These are phyloP conservation scores for Gossypium davidsonii DNA, from an alignment of 441 rosid genomes.

Conservation along the genomic window DNA sequence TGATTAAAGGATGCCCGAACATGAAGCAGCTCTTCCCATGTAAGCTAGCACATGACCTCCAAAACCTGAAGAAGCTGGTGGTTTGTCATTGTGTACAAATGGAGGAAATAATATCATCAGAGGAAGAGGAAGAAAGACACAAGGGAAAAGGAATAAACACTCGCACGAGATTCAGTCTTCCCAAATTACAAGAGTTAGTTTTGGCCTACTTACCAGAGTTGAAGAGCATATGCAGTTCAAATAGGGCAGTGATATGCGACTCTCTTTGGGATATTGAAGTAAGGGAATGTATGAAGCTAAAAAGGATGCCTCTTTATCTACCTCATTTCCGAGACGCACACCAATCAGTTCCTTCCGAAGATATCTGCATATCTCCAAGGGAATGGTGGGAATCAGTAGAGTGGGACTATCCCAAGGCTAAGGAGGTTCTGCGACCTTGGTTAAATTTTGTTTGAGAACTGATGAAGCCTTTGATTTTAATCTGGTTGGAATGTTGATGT, in stretches of 20 bases:
- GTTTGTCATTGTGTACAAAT: not conserved
- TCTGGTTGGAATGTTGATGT: too few species aligned
- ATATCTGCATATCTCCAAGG: not conserved
- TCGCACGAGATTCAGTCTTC: constrained; percentile 1
- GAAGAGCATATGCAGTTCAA: constrained; percentile 16
- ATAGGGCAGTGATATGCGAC: constrained; percentile 2
- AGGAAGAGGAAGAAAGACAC: not conserved
- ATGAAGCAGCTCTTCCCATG: constrained; percentile 10
- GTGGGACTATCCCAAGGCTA: not conserved
- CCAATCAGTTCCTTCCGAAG: not conserved
- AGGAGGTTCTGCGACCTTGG: not conserved
- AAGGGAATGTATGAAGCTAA: not conserved
- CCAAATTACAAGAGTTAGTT: constrained; percentile 11
- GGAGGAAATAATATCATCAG: constrained; percentile 20
- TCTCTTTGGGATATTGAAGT: constrained; percentile 2
- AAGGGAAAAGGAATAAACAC: not conserved
- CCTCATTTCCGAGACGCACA: not conserved
- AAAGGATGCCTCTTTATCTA: not conserved
- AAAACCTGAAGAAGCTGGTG: constrained; percentile 17
- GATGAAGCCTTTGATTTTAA: too few species aligned
- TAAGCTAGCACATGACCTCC: not conserved
- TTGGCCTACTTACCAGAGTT: not conserved
- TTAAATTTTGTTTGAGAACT: too few species aligned
- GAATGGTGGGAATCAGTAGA: constrained; percentile 1
- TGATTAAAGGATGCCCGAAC: not conserved